Conservation (phyloP, 305 asterid species). For the Caryopteris hybrid region DNA sequence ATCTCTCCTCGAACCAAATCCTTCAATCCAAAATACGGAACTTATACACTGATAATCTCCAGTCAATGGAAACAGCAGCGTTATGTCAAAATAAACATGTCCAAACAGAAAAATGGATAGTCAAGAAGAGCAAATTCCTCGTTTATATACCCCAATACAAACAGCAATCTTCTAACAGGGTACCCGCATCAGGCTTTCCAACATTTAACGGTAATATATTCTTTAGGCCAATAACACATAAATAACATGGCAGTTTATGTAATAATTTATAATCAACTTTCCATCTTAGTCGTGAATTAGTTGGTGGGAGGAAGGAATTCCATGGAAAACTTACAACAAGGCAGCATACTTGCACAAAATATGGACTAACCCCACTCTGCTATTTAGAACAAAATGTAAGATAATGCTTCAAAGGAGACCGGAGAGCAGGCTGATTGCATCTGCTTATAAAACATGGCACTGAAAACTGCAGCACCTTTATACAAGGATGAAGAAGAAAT, state of each 20-base stretch:
- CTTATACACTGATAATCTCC: too few relatives aligned
- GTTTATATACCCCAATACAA: too few relatives aligned
- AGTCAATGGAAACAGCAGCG: too few relatives aligned
- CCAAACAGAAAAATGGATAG: too few relatives aligned
- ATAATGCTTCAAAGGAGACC: too few relatives aligned
- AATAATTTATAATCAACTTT: not conserved
- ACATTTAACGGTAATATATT: not conserved
- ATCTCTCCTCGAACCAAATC: too few relatives aligned
- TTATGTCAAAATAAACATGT: too few relatives aligned
- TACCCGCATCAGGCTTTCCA: not conserved
- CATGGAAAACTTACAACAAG: not conserved
- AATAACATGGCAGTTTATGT: not conserved
- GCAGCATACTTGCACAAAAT: not conserved
- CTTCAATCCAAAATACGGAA: too few relatives aligned
- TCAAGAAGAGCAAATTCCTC: too few relatives aligned
- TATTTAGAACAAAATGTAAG: not conserved
- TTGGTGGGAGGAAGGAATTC: not conserved
- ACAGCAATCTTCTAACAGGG: too few relatives aligned
- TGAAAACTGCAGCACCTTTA: not conserved
- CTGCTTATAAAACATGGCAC: not conserved
- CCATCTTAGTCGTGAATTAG: not conserved
- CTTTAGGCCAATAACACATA: not conserved
- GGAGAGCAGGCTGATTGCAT: slow-evolving; percentile 5
- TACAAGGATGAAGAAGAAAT: not conserved
- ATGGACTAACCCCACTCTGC: not conserved